A percentile compares a stretch with the other conserved stretches of the same genome.
phyloP scores from a whole-genome alignment of 2,329 filamentous ascomycete species.

The Paracoccidioides brasiliensis region DNA sequence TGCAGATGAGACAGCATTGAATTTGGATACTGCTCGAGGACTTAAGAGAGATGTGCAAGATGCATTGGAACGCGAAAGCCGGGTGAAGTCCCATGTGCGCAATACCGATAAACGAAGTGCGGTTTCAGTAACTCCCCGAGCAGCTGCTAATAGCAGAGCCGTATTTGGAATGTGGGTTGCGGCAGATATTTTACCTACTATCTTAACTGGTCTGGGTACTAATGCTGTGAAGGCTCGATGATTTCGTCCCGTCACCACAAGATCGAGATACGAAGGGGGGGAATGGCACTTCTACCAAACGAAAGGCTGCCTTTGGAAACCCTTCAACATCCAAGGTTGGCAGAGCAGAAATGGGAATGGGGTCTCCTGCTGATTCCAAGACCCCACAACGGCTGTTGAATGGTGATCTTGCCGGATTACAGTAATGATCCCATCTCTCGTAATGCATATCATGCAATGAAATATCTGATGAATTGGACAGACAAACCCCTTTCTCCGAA shows the following conservation, averaged over 20 bases:
- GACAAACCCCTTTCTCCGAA: constrained; percentile 55
- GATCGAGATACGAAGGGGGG: constrained; percentile 18
- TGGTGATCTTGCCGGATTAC: constrained; percentile 3
- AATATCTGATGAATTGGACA: constrained; percentile 16
- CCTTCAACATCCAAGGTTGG: constrained; percentile 31
- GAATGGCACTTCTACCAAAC: constrained; percentile 38
- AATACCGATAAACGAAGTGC: constrained; percentile 50
- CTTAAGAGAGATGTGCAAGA: constrained; percentile 86
- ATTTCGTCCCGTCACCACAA: constrained; percentile 48
- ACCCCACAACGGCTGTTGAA: constrained; percentile 26
- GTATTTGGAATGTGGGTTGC: constrained; percentile 62
- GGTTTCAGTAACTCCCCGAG: constrained; percentile 46
- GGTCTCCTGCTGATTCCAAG: constrained; percentile 37
- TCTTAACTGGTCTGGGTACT: not conserved
- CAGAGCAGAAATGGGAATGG: constrained; percentile 35
- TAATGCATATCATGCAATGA: not conserved
- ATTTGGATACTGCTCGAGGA: constrained; percentile 56
- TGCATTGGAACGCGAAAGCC: constrained; percentile 61
- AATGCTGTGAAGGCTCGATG: constrained; percentile 43
- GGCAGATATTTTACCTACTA: not conserved
- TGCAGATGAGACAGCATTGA: constrained; percentile 57
- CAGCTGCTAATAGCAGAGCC: constrained; percentile 45
- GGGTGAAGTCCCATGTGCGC: constrained; percentile 51
- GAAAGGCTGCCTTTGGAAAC: constrained; percentile 39
- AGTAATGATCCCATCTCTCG: not conserved